Conservation (phyloP, 23 red algal species). For the Gracilaria domingensis region DNA sequence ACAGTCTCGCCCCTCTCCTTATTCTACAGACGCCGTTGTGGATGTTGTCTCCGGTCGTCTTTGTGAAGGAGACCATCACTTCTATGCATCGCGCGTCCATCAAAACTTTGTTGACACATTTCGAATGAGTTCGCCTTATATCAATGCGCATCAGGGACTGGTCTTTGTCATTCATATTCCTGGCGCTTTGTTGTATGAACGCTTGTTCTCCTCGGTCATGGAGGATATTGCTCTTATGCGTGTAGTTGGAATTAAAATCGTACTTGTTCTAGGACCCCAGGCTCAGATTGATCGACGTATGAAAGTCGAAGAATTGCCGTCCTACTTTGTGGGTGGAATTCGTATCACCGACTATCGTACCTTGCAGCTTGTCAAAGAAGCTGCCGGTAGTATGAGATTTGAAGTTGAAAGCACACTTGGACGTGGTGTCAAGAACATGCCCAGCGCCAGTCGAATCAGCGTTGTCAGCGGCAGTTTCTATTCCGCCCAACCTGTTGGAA, state of each 20-base stretch:
- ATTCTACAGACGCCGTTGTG: background rate
- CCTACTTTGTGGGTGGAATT: constrained; percentile 65
- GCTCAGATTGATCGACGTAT: constrained; percentile 79
- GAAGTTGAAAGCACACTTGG: constrained; percentile 87
- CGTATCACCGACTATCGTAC: constrained; percentile 76
- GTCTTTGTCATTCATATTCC: constrained; percentile 98
- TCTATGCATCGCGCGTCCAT: constrained; percentile 39
- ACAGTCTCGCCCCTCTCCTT: constrained; percentile 26
- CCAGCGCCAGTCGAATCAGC: constrained; percentile 58
- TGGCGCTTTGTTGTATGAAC: constrained; percentile 75
- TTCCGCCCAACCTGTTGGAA: constrained; percentile 91
- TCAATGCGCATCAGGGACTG: constrained; percentile 77
- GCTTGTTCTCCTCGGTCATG: constrained; percentile 82
- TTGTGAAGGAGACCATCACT: constrained; percentile 50
- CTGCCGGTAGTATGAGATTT: constrained; percentile 85
- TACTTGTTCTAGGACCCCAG: constrained; percentile 88
- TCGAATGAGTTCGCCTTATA: constrained; percentile 91
- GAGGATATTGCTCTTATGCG: constrained; percentile 95
- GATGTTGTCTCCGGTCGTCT: constrained; percentile 8
- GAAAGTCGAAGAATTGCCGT: constrained; percentile 33
- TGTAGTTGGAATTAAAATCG: constrained; percentile 89
- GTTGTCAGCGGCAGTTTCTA: constrained; percentile 94
- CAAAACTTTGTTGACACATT: constrained; percentile 88
- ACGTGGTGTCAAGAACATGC: constrained; percentile 83
- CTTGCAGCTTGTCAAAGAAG: constrained; percentile 79